Conservation (phyloP, 1,139 yeast species). For the Geotrichum citri-aurantii region DNA sequence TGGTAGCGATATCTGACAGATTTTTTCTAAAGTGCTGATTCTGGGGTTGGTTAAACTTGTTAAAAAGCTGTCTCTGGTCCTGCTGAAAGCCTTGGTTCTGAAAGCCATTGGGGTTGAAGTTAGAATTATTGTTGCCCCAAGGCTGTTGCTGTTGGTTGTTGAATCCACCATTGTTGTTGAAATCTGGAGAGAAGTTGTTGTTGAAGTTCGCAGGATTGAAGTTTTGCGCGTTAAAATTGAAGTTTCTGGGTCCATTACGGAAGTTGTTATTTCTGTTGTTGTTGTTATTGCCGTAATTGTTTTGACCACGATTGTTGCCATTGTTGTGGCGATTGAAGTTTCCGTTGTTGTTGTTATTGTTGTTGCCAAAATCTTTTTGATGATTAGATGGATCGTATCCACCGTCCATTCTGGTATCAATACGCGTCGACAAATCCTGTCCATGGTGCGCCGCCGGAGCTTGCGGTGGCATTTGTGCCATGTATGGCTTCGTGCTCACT, state of each 20-base stretch:
- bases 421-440: slow-evolving; percentile 1
- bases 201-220: background rate
- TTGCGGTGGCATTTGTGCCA: background rate
- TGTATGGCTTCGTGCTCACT: slow-evolving; percentile 18
- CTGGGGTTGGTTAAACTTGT: background rate
- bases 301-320: slow-evolving; percentile 3
- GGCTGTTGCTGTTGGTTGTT: slow-evolving; percentile 7
- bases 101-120: background rate
- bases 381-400: background rate
- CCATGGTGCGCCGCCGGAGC: background rate
- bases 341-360: slow-evolving; percentile 6
- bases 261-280: slow-evolving; percentile 13
- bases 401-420: background rate
- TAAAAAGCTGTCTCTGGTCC: background rate
- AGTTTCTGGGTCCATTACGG: slow-evolving; percentile 10
- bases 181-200: background rate
- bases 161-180: background rate
- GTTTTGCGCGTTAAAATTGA: slow-evolving; percentile 8
- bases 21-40: slow-evolving; percentile 3
- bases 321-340: slow-evolving; percentile 1
- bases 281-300: slow-evolving; percentile 6
- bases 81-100: background rate
- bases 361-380: background rate
- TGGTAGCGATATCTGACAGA: slow-evolving; percentile 20
- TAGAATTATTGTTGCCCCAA: background rate